Conservation (phyloP, 1,284 basidiomycete species). For the Cerioporus squamosus region DNA sequence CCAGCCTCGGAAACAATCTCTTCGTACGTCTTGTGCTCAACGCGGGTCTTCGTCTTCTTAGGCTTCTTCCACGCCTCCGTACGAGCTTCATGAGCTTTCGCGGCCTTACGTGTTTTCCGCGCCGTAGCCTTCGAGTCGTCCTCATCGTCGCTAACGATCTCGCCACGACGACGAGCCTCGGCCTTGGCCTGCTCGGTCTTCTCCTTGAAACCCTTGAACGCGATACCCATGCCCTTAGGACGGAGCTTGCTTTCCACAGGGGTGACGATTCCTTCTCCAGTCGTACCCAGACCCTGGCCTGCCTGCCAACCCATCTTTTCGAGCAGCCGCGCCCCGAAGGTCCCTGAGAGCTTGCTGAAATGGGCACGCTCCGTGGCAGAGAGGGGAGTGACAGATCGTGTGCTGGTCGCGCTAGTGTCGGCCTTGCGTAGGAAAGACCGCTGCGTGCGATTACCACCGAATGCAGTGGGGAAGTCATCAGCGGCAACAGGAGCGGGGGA, state of each 20-base stretch:
- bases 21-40: conserved; percentile 95
- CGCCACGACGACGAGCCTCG: conserved; percentile 79
- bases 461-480: conserved; percentile 45
- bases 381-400: conserved; percentile 56
- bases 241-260: conserved; percentile 88
- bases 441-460: conserved; percentile 46
- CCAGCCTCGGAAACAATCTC: conserved; percentile 89
- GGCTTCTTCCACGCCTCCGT: conserved; percentile 82
- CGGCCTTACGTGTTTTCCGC: conserved; percentile 50
- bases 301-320: conserved; percentile 93
- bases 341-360: conserved; percentile 76
- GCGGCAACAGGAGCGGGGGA: conserved; percentile 35
- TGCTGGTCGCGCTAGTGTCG: conserved; percentile 42
- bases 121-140: conserved; percentile 52
- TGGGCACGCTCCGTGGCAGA: conserved; percentile 73
- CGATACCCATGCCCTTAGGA: conserved; percentile 85
- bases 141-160: conserved; percentile 78
- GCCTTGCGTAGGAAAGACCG: conserved; percentile 63
- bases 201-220: conserved; percentile 85
- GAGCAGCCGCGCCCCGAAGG: conserved; percentile 88
- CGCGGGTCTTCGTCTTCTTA: conserved; percentile 81
- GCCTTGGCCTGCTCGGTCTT: conserved; percentile 87
- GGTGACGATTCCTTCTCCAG: conserved; percentile 84
- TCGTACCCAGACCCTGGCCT: conserved; percentile 81
- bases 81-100: conserved; percentile 54